Evolutionary conservation across 371 early-diverging fungal species (phyloP).

Genomic region (Smittium culicis): DNA sequence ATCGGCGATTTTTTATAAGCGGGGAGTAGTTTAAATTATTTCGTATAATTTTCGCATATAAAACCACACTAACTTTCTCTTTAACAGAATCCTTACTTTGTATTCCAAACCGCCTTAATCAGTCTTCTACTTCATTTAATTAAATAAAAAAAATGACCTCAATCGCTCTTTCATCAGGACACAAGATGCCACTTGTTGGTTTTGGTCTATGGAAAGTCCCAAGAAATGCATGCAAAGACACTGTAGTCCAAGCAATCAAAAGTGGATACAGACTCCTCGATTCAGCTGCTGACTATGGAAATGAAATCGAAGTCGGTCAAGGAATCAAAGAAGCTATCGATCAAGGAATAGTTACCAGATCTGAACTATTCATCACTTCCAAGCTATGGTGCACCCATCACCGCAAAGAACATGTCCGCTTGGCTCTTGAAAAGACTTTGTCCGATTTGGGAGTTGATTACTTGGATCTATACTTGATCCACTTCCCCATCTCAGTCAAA

Average conservation of each 20-base stretch:
- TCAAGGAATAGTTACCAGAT: conserved; percentile 20
- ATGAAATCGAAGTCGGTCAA: conserved; percentile 69
- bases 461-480: conserved; percentile 81
- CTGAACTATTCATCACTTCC: conserved; percentile 70
- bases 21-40: too few species aligned
- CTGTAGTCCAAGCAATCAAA: conserved; percentile 22
- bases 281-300: conserved; percentile 46
- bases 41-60: too few species aligned
- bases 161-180: conserved; percentile 11
- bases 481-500: conserved; percentile 45
- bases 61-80: too few species aligned
- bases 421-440: conserved; percentile 50
- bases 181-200: conserved; percentile 23
- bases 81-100: too few species aligned
- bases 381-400: conserved; percentile 85
- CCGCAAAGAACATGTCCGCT: conserved; percentile 47
- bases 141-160: neutral
- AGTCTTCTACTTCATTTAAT: too few species aligned
- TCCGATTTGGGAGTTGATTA: conserved; percentile 61
- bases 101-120: too few species aligned
- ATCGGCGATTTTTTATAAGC: too few species aligned
- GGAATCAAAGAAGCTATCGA: conserved; percentile 18
- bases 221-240: conserved; percentile 7
- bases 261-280: conserved; percentile 30
- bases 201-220: conserved; percentile 24